Evolutionary conservation across 1,284 basidiomycete species (phyloP).

Genomic region (Sanghuangporus baumii): DNA sequence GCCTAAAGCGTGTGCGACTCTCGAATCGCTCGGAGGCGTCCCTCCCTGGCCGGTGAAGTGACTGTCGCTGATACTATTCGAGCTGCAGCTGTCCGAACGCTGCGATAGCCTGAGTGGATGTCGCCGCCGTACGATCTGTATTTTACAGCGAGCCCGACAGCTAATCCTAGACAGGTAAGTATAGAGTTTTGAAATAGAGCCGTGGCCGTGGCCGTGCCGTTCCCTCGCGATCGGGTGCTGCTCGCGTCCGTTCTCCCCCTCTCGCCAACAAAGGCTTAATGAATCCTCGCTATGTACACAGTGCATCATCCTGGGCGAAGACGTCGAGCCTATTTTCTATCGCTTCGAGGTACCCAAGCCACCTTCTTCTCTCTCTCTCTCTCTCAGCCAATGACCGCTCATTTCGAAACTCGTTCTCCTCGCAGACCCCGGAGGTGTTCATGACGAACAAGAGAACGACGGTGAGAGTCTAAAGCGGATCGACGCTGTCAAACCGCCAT

Average conservation of each 20-base stretch:
- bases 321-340: constrained; percentile 53
- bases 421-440: constrained; percentile 32
- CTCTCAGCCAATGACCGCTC: neutral
- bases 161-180: constrained; percentile 50
- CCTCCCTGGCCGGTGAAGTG: neutral
- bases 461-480: constrained; percentile 31
- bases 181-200: constrained; percentile 18
- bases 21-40: neutral
- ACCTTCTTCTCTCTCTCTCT: neutral
- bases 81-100: neutral
- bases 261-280: constrained; percentile 8
- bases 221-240: neutral
- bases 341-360: constrained; percentile 41
- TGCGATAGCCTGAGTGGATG: constrained; percentile 4
- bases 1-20: neutral
- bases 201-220: neutral
- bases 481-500: constrained; percentile 4
- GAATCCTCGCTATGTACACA: neutral
- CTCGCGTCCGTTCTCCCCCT: neutral
- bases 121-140: constrained; percentile 42
- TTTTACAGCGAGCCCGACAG: constrained; percentile 52
- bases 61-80: neutral
- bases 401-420: neutral
- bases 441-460: constrained; percentile 41
- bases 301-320: constrained; percentile 63